phyloP scores from a whole-genome alignment of 805 yeast species.

The Tetrapisispora iriomotensis region DNA sequence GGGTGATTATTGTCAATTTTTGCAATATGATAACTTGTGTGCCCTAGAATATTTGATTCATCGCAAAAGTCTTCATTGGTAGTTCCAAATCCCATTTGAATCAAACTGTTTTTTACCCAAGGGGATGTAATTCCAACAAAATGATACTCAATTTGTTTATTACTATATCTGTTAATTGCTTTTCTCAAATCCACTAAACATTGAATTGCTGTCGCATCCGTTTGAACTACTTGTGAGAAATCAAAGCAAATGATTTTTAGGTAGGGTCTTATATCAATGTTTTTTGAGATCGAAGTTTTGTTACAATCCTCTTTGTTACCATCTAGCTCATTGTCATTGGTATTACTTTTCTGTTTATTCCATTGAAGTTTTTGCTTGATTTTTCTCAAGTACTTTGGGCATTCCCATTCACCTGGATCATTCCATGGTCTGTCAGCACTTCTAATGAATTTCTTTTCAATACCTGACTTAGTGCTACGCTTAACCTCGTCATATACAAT shows the following conservation, averaged over 20 bases:
- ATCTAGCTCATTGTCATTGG: slow-evolving; percentile 10
- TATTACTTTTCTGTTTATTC: too few relatives aligned
- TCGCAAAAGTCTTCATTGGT: slow-evolving; percentile 33
- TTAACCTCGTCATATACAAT: slow-evolving; percentile 57
- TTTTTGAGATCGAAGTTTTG: too few relatives aligned
- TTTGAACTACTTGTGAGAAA: slow-evolving; percentile 62
- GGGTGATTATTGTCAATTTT: slow-evolving; percentile 6
- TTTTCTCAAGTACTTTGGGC: slow-evolving; percentile 25
- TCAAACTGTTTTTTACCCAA: slow-evolving; percentile 74
- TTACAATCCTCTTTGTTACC: neutral
- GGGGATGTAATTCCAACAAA: slow-evolving; percentile 77
- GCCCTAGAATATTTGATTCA: slow-evolving; percentile 27
- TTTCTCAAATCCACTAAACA: slow-evolving; percentile 65
- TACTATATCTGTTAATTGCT: slow-evolving; percentile 63
- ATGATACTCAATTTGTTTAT: slow-evolving; percentile 79
- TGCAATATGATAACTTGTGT: slow-evolving; percentile 25
- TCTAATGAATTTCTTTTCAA: slow-evolving; percentile 26
- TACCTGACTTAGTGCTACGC: slow-evolving; percentile 51
- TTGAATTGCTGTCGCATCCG: slow-evolving; percentile 76
- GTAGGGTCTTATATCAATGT: slow-evolving; percentile 48
- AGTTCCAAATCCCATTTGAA: slow-evolving; percentile 70
- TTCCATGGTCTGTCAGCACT: slow-evolving; percentile 74
- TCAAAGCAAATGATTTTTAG: slow-evolving; percentile 70
- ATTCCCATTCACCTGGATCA: slow-evolving; percentile 57
- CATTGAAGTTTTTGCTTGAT: slow-evolving; percentile 8